phyloP scores from a whole-genome alignment of 192 early-diverging fungal species.

The Irineochytrium annulatum region DNA sequence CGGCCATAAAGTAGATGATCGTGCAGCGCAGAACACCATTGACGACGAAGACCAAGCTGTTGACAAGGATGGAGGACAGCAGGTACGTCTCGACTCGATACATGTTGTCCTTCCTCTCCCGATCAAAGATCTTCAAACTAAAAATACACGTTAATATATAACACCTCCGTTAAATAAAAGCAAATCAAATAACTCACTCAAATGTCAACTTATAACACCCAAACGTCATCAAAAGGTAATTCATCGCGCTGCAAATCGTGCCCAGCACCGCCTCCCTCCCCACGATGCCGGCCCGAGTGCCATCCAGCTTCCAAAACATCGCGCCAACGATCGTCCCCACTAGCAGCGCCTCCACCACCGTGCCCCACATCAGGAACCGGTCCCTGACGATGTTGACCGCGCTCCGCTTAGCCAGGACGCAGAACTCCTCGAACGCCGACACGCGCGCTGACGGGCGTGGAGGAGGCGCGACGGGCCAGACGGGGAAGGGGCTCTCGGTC shows the following conservation, averaged over 20 bases:
- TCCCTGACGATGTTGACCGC: slow-evolving; percentile 37
- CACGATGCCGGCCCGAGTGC: slow-evolving; percentile 34
- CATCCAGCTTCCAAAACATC: slow-evolving; percentile 38
- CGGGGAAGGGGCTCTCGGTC: too few species aligned
- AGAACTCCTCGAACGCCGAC: slow-evolving; percentile 20
- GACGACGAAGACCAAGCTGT: slow-evolving; percentile 27
- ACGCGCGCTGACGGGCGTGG: too few species aligned
- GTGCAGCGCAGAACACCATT: slow-evolving; percentile 26
- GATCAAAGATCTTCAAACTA: slow-evolving; percentile 47
- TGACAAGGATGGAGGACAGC: slow-evolving; percentile 33
- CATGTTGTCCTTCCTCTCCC: slow-evolving; percentile 46
- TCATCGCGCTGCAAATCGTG: slow-evolving; percentile 29
- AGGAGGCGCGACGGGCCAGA: too few species aligned
- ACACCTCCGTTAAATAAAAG: not conserved
- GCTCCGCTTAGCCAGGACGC: slow-evolving; percentile 25
- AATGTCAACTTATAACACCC: slow-evolving; percentile 35
- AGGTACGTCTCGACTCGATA: slow-evolving; percentile 43
- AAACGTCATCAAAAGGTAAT: slow-evolving; percentile 43
- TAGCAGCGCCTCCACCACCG: slow-evolving; percentile 33
- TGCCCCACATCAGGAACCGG: slow-evolving; percentile 38
- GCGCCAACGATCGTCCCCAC: slow-evolving; percentile 31
- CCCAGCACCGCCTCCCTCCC: slow-evolving; percentile 29
- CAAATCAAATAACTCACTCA: slow-evolving; percentile 26
- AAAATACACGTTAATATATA: not conserved
- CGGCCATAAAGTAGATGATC: slow-evolving; percentile 43